A percentile compares a stretch with the other conserved stretches of the same genome.
Evolutionary conservation across 164 flowering plant species (phyloP).

Genomic region (Saururus chinensis): DNA sequence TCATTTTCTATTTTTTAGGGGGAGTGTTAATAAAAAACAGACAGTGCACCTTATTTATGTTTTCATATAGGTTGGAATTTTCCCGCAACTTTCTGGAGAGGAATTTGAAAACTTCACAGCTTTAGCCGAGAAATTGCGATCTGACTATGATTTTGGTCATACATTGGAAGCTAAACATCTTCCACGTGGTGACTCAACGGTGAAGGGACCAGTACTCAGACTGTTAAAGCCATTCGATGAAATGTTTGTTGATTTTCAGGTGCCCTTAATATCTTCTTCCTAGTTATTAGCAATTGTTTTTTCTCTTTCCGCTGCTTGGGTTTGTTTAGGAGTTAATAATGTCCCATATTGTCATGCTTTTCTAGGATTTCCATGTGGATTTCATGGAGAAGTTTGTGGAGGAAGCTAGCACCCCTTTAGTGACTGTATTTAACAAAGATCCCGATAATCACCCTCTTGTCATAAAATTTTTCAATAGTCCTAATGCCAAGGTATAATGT

Average conservation of each 20-base stretch:
- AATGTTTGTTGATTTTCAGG: conserved; percentile 72
- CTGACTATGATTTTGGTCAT: conserved; percentile 83
- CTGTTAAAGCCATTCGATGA: conserved; percentile 95
- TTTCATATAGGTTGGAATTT: conserved; percentile 63
- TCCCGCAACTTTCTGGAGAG: conserved; percentile 77
- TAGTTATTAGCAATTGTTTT: neutral
- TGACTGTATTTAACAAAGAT: conserved; percentile 58
- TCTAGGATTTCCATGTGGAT: conserved; percentile 65
- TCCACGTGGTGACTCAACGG: conserved; percentile 72
- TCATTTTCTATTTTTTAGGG: too few species aligned
- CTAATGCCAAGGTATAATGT: conserved; percentile 51
- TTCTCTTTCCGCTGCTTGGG: neutral
- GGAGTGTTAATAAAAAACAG: too few species aligned
- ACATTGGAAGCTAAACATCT: conserved; percentile 72
- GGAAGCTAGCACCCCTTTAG: conserved; percentile 53
- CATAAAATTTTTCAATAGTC: conserved; percentile 55
- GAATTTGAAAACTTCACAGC: conserved; percentile 53
- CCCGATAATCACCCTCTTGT: conserved; percentile 63
- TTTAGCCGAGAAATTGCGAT: conserved; percentile 64
- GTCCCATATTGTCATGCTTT: neutral
- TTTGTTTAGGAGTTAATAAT: too few species aligned
- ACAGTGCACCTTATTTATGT: too few species aligned
- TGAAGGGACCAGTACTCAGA: conserved; percentile 54
- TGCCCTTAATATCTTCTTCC: conserved; percentile 6
- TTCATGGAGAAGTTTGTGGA: conserved; percentile 62